These are phyloP conservation scores for Lichtheimia ramosa DNA, from an alignment of 371 early-diverging fungal species.

Conservation along the genomic window DNA sequence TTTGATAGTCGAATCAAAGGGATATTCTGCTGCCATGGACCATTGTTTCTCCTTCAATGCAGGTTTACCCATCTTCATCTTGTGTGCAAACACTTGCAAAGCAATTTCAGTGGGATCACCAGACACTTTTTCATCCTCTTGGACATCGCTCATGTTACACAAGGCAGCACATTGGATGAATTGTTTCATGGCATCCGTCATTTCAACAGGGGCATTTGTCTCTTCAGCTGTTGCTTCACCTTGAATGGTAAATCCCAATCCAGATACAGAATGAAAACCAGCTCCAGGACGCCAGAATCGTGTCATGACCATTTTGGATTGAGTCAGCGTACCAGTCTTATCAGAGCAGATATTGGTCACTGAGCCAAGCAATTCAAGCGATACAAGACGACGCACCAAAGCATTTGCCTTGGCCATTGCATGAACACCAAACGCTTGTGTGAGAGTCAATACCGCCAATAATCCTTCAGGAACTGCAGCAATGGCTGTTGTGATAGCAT, in stretches of 20 bases:
- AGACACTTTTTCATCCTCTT: conserved; percentile 62
- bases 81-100: conserved; percentile 76
- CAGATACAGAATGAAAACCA: conserved; percentile 63
- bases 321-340: conserved; percentile 94
- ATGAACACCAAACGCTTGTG: conserved; percentile 91
- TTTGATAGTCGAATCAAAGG: conserved; percentile 86
- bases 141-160: conserved; percentile 75
- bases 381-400: conserved; percentile 84
- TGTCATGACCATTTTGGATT: conserved; percentile 88
- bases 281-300: conserved; percentile 70
- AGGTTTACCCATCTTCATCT: conserved; percentile 68
- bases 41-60: conserved; percentile 44
- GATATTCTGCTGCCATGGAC: conserved; percentile 75
- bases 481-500: conserved; percentile 85
- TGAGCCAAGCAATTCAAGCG: conserved; percentile 88
- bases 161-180: conserved; percentile 60
- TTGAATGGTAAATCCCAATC: conserved; percentile 53
- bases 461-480: conserved; percentile 96
- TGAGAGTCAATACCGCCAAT: conserved; percentile 86
- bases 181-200: conserved; percentile 33
- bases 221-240: conserved; percentile 35
- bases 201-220: conserved; percentile 18
- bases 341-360: conserved; percentile 94
- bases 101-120: conserved; percentile 87
- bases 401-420: conserved; percentile 85